Percentiles rank a stretch among this genome's conserved stretches.
These are phyloP conservation scores for Starmerella davenportii DNA, from an alignment of 805 yeast genomes.

Conservation along the genomic window DNA sequence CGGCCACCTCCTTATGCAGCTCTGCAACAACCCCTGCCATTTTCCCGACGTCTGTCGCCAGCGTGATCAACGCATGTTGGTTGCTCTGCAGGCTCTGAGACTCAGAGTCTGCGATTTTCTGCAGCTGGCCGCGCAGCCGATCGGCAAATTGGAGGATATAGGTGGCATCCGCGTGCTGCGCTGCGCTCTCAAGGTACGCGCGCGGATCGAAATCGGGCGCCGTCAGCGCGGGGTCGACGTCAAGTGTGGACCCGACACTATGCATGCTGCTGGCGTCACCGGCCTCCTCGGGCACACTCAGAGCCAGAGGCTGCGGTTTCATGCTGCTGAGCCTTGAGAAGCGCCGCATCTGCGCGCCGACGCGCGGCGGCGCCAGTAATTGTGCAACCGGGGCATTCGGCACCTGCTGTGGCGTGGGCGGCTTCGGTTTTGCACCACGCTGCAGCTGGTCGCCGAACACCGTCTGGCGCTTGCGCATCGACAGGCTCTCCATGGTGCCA, in stretches of 20 bases:
- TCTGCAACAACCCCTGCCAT: slow-evolving; percentile 47
- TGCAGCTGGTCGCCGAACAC: slow-evolving; percentile 16
- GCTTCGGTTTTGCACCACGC: background rate
- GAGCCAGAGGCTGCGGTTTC: background rate
- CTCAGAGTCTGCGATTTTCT: slow-evolving; percentile 13
- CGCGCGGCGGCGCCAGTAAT: slow-evolving; percentile 1
- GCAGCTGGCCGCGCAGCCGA: slow-evolving; percentile 10
- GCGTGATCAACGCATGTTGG: slow-evolving; percentile 21
- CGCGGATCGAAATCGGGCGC: slow-evolving; percentile 31
- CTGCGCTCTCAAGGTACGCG: slow-evolving; percentile 7
- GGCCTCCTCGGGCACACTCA: background rate
- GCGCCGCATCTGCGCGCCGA: slow-evolving; percentile 10
- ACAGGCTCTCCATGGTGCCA: slow-evolving; percentile 13
- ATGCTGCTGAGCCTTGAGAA: slow-evolving; percentile 10
- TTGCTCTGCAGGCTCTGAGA: slow-evolving; percentile 18
- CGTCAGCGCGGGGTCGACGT: slow-evolving; percentile 30
- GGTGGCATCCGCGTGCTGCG: slow-evolving; percentile 12
- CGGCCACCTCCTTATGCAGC: slow-evolving; percentile 42
- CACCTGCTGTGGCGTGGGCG: background rate
- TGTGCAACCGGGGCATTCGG: background rate
- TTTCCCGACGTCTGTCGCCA: slow-evolving; percentile 35
- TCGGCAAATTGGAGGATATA: slow-evolving; percentile 12
- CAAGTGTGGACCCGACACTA: slow-evolving; percentile 9
- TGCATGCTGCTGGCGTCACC: background rate
- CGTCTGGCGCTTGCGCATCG: slow-evolving; percentile 17